Conservation (phyloP, 1,139 yeast species). For the Nakaseomyces kungkrabaensis region DNA sequence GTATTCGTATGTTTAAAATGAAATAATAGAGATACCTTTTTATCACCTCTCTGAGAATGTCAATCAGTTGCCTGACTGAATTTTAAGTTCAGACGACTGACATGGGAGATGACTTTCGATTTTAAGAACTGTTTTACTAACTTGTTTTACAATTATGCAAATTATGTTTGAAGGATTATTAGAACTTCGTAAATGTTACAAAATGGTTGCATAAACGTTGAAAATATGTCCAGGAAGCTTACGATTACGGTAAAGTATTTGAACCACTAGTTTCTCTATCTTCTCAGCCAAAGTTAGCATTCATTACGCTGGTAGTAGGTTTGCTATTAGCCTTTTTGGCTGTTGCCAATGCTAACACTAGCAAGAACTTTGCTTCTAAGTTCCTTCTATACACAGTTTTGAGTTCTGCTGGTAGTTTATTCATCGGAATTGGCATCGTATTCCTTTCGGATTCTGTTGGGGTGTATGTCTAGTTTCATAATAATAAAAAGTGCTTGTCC, state of each 20-base stretch:
- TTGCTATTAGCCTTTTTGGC: conserved; percentile 16
- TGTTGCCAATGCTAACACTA: conserved; percentile 13
- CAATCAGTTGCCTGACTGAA: too few species aligned
- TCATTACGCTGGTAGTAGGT: conserved; percentile 15
- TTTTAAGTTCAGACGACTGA: too few species aligned
- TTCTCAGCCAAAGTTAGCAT: conserved; percentile 21
- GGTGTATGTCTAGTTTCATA: conserved; percentile 19
- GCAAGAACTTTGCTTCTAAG: conserved; percentile 12
- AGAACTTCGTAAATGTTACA: too few species aligned
- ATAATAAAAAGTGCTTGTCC: background rate
- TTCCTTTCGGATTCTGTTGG: conserved; percentile 26
- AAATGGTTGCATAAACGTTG: too few species aligned
- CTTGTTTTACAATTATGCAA: background rate
- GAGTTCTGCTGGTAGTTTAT: conserved; percentile 19
- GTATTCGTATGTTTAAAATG: conserved; percentile 10
- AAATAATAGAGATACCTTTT: background rate
- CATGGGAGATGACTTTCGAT: too few species aligned
- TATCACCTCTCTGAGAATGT: background rate
- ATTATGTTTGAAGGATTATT: background rate
- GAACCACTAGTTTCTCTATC: conserved; percentile 14
- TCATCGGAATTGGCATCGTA: conserved; percentile 22
- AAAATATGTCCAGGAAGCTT: conserved; percentile 14
- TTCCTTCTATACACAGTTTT: conserved; percentile 13
- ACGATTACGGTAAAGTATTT: conserved; percentile 10
- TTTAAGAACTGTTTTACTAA: background rate